phyloP scores from a whole-genome alignment of 2,329 filamentous ascomycete genomes.

The Corniculantispora saksenae region DNA sequence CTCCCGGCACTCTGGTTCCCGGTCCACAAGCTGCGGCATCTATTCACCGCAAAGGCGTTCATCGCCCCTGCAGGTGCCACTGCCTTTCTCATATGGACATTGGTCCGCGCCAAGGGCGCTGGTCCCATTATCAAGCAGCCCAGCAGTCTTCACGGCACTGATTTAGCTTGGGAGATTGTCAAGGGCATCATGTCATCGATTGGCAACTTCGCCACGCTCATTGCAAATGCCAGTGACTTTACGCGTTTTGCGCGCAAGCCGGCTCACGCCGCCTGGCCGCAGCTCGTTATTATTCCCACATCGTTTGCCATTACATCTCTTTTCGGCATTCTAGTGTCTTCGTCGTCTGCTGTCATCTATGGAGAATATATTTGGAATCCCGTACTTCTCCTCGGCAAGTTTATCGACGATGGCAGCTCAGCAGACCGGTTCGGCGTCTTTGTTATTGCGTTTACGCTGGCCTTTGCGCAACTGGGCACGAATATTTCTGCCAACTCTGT shows the following conservation, averaged over 20 bases:
- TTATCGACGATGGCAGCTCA: slow-evolving; percentile 68
- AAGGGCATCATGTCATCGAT: slow-evolving; percentile 87
- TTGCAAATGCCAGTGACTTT: slow-evolving; percentile 82
- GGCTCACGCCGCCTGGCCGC: slow-evolving; percentile 75
- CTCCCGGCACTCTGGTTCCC: slow-evolving; percentile 87
- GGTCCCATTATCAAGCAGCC: slow-evolving; percentile 78
- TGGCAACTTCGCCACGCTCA: slow-evolving; percentile 86
- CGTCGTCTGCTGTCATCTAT: slow-evolving; percentile 69
- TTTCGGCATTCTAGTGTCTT: slow-evolving; percentile 78
- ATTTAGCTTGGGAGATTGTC: slow-evolving; percentile 78
- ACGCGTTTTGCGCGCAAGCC: slow-evolving; percentile 79
- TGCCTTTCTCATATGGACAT: slow-evolving; percentile 84
- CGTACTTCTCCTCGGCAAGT: slow-evolving; percentile 64
- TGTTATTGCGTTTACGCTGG: slow-evolving; percentile 68
- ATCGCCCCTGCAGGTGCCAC: slow-evolving; percentile 82
- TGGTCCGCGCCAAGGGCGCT: slow-evolving; percentile 77
- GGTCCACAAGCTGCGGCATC: slow-evolving; percentile 82
- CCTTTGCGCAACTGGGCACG: slow-evolving; percentile 79
- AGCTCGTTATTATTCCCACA: slow-evolving; percentile 71
- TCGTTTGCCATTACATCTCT: slow-evolving; percentile 80
- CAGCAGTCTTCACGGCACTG: slow-evolving; percentile 62
- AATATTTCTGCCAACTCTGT: slow-evolving; percentile 88
- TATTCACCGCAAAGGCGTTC: slow-evolving; percentile 88
- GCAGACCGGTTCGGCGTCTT: slow-evolving; percentile 75
- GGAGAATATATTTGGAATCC: slow-evolving; percentile 72